Base-by-base conservation (phyloP, 1,284 basidiomycete species). In the Cutaneotrichosporon cyanovorans region DNA sequence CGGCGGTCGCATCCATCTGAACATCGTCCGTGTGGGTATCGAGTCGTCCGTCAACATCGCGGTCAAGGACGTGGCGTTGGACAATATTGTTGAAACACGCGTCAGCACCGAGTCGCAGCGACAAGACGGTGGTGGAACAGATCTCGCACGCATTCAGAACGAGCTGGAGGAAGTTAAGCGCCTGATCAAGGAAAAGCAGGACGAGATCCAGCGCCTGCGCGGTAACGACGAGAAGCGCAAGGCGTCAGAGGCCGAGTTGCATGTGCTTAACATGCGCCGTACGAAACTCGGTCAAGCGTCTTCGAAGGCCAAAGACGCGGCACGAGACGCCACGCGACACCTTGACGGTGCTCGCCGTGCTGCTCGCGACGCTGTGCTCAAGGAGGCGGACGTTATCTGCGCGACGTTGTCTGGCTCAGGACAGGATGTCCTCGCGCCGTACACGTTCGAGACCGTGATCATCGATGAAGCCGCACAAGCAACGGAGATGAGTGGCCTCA, bases 381-480 rank as follows among this genome's bases (percentile, higher is more conserved):
- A 78, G 39, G 84, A 88, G 53, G 88, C 90, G 2, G 91, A 98
- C 63, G 84, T 99, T 25, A 86, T 99, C 48, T 99, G 95, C 66
- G 79, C 84, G 23, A 99, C 95, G 0, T 77, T 99, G 7, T 89
- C 90, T 3, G 91, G 91, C 25, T 80, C 92, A 7, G 95, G 93
- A 2, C 88, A 96, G 60, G 91, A 96, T 34, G 79, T 80, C 45
- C 75, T 99, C 40, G 81, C 85, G 47, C 76, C 81, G 14, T 82
- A 89, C 58, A 85, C 91, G 45, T 97, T 97, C 63, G 91, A 96
- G 60, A 89, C 95, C 67, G 82, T 98, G 54, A 84, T 99, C 62
- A 95, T 98, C 56, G 95, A 99, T 64, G 95, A 99, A 70, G 95
- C 95, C 1, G 93, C 93, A 1, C 95, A 99, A 71, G 87, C 92